Evolutionary conservation across 2,329 filamentous ascomycete species (phyloP).

Genomic region (Aschersonia sp.): DNA sequence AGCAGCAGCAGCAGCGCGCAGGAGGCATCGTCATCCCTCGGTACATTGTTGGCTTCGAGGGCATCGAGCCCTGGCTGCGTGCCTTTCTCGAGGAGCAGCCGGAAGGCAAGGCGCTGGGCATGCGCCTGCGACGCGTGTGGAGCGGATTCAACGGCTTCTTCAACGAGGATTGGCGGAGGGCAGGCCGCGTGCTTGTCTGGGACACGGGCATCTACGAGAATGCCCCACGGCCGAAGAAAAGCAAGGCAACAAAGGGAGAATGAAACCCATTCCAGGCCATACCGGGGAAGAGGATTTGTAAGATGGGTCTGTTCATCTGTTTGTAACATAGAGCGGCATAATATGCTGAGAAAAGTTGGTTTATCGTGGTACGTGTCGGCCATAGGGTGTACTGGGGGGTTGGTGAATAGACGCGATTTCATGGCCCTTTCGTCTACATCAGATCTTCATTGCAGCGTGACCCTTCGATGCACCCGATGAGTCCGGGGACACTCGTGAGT

Average conservation of each 20-base stretch:
- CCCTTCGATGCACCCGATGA: no score
- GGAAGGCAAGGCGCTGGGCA: conserved; percentile 23
- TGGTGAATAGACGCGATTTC: no score
- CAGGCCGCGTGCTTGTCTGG: conserved; percentile 46
- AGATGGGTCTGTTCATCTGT: no score
- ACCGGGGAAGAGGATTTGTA: no score
- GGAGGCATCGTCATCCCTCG: conserved; percentile 24
- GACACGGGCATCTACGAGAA: conserved; percentile 24
- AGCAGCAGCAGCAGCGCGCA: no score
- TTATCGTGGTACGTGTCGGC: no score
- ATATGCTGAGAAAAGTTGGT: no score
- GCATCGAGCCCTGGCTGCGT: conserved; percentile 32
- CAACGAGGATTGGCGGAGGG: conserved; percentile 44
- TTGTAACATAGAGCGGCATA: no score
- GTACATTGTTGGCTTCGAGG: conserved; percentile 47
- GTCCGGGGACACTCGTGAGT: no score
- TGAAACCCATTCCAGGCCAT: not conserved
- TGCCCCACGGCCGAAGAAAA: not conserved
- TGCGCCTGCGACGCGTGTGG: conserved; percentile 35
- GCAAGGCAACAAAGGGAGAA: not conserved
- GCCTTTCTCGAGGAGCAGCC: conserved; percentile 25
- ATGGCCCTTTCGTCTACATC: no score
- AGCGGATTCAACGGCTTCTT: conserved; percentile 44
- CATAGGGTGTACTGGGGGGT: no score
- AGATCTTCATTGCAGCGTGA: no score